Evolutionary conservation across 1,139 yeast species (phyloP), one percentile per base, ranked within the genome.

Genomic region (Lizanozyma gosingica): DNA sequence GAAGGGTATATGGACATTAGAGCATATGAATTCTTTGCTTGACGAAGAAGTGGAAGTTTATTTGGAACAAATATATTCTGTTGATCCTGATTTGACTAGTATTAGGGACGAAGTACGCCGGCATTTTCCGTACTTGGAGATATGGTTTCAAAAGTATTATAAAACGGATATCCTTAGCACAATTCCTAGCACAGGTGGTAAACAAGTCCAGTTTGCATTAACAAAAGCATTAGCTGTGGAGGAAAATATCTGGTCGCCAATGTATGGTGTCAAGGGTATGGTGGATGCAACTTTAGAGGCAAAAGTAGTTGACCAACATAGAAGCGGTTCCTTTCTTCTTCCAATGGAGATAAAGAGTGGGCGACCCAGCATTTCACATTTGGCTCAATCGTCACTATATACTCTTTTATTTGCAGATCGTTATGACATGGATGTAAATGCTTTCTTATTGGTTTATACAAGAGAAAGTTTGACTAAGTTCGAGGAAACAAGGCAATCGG

Each of bases 311-410:
- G 40, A 45, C 3, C n/a, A n/a, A n/a, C n/a, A n/a, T n/a, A n/a
- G n/a, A n/a, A n/a, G n/a, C n/a, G 76, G 75, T 4, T 71, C 66
- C 16, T 69, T 55, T 44, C 68, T 86, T 17, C 72, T 80, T 1
- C 97, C 97, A 0, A 64, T 94, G 63, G 99, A 92, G 57, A 79
- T 92, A 44, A 92, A 92, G 56, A 86, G 97, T 0, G 96, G 97
- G 0, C 62, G 71, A 34, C 77, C 76, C 40, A 69, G 79, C 40
- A 57, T 82, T 11, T 62, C 83, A 3, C 97, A 92, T 57, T 78
- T 83, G 37, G 96, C 95, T 0, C 99, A 92, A 55, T 84, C 94
- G 0, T 72, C 90, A 0, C 65, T 94, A n/a, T 92, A 92, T 56
- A 80, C 95, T 0, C 62, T 92, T 15, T 63, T 92, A 45, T 71